Evolutionary conservation across 371 early-diverging fungal species (phyloP), one percentile per base, ranked within the genome.

Genomic region (Conidiobolus incongruus): DNA sequence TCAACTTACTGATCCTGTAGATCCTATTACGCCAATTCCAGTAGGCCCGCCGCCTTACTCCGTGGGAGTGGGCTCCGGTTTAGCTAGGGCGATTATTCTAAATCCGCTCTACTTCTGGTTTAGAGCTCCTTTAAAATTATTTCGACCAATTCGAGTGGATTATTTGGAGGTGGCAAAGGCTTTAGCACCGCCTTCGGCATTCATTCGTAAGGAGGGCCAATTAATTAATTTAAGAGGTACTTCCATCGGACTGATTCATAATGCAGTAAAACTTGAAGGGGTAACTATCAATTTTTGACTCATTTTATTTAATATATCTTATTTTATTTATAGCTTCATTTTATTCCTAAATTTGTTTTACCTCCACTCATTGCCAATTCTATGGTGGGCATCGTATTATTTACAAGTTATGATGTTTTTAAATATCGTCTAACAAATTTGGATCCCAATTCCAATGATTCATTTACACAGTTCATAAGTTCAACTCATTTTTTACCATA

Each of bases 121-220:
- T 52, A 59, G 77, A 33, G 74, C 80, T 0, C 81, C 81, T 10
- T 53, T 81, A 34, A 81, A 76, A 62, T 57, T 81, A 8, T 81
- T 81, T 45, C 61, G 79, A n/a, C 81, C 81, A 4, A 56, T 79
- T 47, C 61, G 82, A 12, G 75, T 81, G 2, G 82, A 81, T 53
- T 81, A 81, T 49, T 53, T 80, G 30, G 69, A 77, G 16, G 72
- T 79, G 56, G 82, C 79, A 2, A 62, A 77, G 32, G 79, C 81
- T 1, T 50, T 74, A n/a, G 56, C 68, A 50, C 73, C 76, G 1
- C 59, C 69, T 1, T 50, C 59, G 29, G 48, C 59, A 34, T 46
- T 47, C 1, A 49, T 47, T 10, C 53, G 44, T 45, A 55, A 45
- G 59, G 61, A 28, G 1, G 46, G 39, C 26, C 45, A 46, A 10